Base-by-base conservation (phyloP, 2,329 filamentous ascomycete species). In the Trichoderma endophyticum region DNA sequence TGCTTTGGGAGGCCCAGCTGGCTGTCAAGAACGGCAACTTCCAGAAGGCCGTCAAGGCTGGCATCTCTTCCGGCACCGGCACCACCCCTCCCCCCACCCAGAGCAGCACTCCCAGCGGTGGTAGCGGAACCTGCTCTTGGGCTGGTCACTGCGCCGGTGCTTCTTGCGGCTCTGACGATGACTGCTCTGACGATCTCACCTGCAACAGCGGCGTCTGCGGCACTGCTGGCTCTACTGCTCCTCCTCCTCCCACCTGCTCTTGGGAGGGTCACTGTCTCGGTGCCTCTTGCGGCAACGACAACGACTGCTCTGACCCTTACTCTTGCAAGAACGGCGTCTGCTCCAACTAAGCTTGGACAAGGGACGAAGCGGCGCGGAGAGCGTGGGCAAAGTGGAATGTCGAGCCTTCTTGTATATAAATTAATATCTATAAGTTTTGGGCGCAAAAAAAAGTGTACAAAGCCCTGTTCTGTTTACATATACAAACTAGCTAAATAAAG, bases 1-100 rank as follows among this genome's bases (percentile, higher is more conserved):
- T 91, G 89, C 83, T 91, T 79, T 92, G 89, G 90, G 90, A 92
- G 79, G 86, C 83, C 28, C 88, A 90, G 80, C 83, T 86, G 4
- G 88, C 85, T 73, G 80, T 80, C 11, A 90, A 90, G 78, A 54
- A 78, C 4, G 88, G 87, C 1, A 89, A 88, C 76, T 80, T 57
- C 54, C 70, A 76, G 69, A 67, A 60, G 61, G 14, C 28, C 32
- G 24, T 73, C 36, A 72, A 71, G 72, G 63, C 69, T 63, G 71
- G 51, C 15, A 62, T 72, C 54, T 18, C 54, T n/a, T 4, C 6
- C 26, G 65, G 69, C 39, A 30, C 3, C n/a, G 21, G 34, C 24
- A 60, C 30, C 15, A 18, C 69, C 36, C 68, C 65, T 24, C 36
- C 69, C 32, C 34, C 70, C n/a, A 15, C 60, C 21, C 21, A 51